Conservation (phyloP, 2,329 filamentous ascomycete genomes). For the Rutstroemia sp. region DNA sequence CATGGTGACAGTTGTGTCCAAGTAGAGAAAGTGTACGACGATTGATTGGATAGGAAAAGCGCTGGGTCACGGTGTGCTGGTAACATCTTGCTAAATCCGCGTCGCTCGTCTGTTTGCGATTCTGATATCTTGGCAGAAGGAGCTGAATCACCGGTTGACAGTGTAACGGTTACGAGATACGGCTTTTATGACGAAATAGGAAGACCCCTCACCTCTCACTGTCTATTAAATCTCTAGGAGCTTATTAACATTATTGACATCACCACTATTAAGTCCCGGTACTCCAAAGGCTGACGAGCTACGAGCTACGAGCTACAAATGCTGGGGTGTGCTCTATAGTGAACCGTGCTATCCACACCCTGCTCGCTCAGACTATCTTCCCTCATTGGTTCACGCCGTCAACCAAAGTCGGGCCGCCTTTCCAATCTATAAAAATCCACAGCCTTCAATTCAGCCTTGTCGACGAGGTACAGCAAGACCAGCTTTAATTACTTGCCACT, state of each 20-base stretch:
- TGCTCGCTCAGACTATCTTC: not conserved
- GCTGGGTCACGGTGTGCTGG: not conserved
- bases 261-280: too few species aligned
- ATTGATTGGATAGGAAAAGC: not conserved
- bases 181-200: too few species aligned
- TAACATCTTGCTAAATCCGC: not conserved
- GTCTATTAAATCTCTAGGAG: too few species aligned
- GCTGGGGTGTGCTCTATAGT: not conserved
- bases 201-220: too few species aligned
- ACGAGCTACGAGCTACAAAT: too few species aligned
- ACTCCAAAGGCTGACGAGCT: too few species aligned
- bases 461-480: not conserved
- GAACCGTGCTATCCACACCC: not conserved
- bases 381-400: slow-evolving; percentile 2
- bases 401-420: not conserved
- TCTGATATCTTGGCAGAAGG: not conserved
- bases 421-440: not conserved
- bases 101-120: not conserved
- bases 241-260: too few species aligned
- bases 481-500: not conserved
- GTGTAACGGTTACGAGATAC: too few species aligned
- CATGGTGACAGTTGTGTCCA: not conserved
- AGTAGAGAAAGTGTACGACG: not conserved
- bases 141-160: not conserved
- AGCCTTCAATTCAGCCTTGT: slow-evolving; percentile 6